These are phyloP conservation scores for Biancaea sappan DNA, from an alignment of 306 rosid genomes.

Conservation along the genomic window DNA sequence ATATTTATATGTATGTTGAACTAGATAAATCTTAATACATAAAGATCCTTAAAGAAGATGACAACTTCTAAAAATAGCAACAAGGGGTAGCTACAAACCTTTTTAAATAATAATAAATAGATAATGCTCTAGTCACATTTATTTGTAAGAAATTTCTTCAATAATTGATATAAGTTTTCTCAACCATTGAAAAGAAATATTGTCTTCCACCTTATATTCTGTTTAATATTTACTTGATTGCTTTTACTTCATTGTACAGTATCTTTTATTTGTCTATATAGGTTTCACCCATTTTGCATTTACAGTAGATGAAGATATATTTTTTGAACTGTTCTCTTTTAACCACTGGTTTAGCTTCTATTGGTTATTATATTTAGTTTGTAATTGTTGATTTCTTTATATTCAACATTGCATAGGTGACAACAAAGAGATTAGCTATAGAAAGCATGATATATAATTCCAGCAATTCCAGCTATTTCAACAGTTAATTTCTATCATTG, in stretches of 20 bases:
- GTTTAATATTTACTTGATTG: neutral
- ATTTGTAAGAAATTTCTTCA: no score
- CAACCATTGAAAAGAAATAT: neutral
- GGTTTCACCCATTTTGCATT: conserved; percentile 21
- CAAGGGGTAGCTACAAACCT: no score
- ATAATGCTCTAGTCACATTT: neutral
- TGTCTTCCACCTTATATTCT: neutral
- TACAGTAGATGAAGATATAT: conserved; percentile 48
- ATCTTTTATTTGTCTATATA: neutral
- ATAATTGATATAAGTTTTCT: no score
- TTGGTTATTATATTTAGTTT: neutral
- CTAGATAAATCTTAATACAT: neutral
- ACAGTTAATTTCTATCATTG: no score
- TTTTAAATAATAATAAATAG: no score
- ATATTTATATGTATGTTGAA: neutral
- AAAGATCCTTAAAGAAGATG: neutral
- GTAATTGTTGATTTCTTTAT: neutral
- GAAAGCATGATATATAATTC: neutral
- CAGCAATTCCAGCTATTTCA: no score
- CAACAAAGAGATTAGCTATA: neutral
- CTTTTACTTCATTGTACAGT: neutral
- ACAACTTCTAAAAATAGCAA: neutral
- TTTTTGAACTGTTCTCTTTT: neutral
- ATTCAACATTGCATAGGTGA: neutral
- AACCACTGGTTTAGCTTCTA: neutral